Evolutionary conservation across 2,329 filamentous ascomycete genomes (phyloP), one percentile per base, ranked within the genome.

Genomic region (Salinomyces thailandicus): DNA sequence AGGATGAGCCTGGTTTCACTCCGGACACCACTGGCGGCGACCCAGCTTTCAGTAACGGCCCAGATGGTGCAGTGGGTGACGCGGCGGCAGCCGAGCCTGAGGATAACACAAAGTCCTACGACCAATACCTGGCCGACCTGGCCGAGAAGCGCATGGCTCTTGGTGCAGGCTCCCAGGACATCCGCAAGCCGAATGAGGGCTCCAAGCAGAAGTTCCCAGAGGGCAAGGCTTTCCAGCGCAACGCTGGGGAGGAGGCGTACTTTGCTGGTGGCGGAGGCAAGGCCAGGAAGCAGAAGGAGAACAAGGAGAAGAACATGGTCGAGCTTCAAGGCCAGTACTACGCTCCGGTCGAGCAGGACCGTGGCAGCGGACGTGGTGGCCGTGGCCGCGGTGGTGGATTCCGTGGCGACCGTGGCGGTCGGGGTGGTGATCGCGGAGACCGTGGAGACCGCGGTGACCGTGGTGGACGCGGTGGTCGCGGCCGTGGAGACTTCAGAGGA

Each of bases 101-200:
- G 67, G 84, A 93, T 64, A 93, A 91, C 76, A 77, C 73, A 69
- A 81, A 93, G 70, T 91, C 86, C 37, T 94, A 87, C 68, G 69
- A 75, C 57, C 83, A 91, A 51, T 98, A 94, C 72, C 76, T 93
- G 36, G 83, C 79, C 59, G 77, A 83, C 62, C 72, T 71, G 59
- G 75, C 75, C 41, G 73, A 77, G 63, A 89, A 87, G 76, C 87
- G 85, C 70, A 67, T 76, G 48, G 74, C 75, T 49, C 75, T 89
- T 42, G 72, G 70, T 52, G 64, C 71, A 47, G 75, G 74, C 52
- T 64, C 68, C 52, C 73, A 79, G 55, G 75, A 84, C 57, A 73
- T 85, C 59, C 89, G 91, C 69, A 79, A 86, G 71, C 70, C 89
- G 64, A 95, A 96, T 72, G 87, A 95, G 72, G 87, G 87, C 58